Base-by-base conservation (phyloP, 2,329 filamentous ascomycete species). In the Trichoderma cornu-damae region DNA sequence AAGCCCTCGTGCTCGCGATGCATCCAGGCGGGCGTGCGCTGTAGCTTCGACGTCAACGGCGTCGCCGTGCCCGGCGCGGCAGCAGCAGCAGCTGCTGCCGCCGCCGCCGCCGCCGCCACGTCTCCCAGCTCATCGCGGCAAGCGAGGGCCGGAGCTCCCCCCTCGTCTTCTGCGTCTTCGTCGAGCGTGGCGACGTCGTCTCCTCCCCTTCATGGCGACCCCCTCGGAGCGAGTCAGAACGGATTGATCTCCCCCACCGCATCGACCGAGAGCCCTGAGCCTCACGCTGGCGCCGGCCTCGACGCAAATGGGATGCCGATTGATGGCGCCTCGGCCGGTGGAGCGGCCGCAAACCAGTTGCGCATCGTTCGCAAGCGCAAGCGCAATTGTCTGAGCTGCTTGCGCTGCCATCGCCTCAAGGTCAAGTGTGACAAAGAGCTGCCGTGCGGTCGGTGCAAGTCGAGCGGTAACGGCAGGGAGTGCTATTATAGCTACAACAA, bases 401-500 rank as follows among this genome's bases (percentile, higher is more conserved):
- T 69, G 26, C 66, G 70, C 30, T 72, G 70, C 53, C 70, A 72
- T 53, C 67, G 69, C 12, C 68, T 72, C 58, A 72, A 72, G 51
- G 70, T 72, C 44, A 72, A 72, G 56, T 72, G 70, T 52, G 70
- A 72, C 62, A 72, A 72, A 61, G 68, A 70, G 58, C 61, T 72
- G 44, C 70, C 70, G 3, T 72, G 70, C 43, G 68, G 67, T 2
- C 66, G 70, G 2, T 72, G 70, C 61, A 68, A 67, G 51, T 61
- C 64, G 6, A 72, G 68, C 32, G 69, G 70, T 20, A 70, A 72
- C 44, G 69, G 66, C 9, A 60, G 68, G 9, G 68, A 70, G 32
- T 72, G 70, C 58, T 72, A 71, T 57, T 72, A 72, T 58, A 72
- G 64, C 57, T 71, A 68, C 62, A 71, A 71, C 63, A 71, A 72